Conservation (phyloP, 2,329 filamentous ascomycete species). For the Colletotrichum lini region DNA sequence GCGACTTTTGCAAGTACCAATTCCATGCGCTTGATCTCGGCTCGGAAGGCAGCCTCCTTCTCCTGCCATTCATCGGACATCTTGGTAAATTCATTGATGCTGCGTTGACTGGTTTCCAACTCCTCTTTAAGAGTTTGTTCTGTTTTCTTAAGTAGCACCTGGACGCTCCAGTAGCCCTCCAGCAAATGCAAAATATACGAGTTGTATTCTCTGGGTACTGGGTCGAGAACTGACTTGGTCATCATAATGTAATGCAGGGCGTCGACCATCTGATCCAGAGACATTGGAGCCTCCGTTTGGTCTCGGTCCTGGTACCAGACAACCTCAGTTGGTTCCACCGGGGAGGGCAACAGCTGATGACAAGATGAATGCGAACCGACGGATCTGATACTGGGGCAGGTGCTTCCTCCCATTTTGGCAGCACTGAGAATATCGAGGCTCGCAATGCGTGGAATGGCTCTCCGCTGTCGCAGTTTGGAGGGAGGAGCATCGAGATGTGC, state of each 20-base stretch:
- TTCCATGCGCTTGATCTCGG: constrained; percentile 58
- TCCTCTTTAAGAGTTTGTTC: constrained; percentile 36
- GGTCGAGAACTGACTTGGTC: constrained; percentile 51
- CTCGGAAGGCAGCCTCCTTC: constrained; percentile 55
- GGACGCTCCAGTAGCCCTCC: constrained; percentile 53
- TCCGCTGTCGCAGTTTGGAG: constrained; percentile 1
- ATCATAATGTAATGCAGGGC: constrained; percentile 59
- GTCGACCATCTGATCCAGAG: constrained; percentile 60
- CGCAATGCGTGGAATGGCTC: constrained; percentile 24
- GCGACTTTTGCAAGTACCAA: constrained; percentile 52
- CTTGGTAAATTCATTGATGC: constrained; percentile 52
- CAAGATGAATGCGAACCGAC: constrained; percentile 11
- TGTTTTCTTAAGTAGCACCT: constrained; percentile 43
- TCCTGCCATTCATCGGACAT: constrained; percentile 56
- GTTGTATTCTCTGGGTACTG: constrained; percentile 59
- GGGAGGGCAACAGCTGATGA: background rate
- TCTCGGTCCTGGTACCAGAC: constrained; percentile 41
- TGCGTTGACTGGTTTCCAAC: constrained; percentile 43
- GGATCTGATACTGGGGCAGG: constrained; percentile 22
- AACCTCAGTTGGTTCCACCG: background rate
- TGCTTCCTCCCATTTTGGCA: background rate
- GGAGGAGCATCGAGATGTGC: background rate
- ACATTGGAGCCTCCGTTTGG: constrained; percentile 57
- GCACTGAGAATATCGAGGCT: constrained; percentile 22
- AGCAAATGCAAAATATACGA: constrained; percentile 57